These are phyloP conservation scores for Ambrosia artemisiifolia DNA, from an alignment of 129 eudicot genomes.

Conservation along the genomic window DNA sequence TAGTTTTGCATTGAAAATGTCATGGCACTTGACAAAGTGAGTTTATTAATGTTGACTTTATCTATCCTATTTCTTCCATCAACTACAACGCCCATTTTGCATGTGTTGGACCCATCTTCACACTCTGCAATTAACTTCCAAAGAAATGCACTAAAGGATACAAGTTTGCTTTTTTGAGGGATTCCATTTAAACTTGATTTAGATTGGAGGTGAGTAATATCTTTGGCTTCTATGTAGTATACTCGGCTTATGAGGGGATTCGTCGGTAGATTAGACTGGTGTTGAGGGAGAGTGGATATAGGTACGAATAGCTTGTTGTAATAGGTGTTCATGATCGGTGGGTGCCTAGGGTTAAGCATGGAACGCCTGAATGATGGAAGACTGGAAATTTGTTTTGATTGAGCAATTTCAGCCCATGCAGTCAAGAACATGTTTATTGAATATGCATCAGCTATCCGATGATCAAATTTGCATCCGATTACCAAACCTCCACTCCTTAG, in stretches of 20 bases:
- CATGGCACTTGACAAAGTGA: slow-evolving; percentile 24
- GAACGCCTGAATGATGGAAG: slow-evolving; percentile 56
- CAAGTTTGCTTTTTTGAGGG: slow-evolving; percentile 35
- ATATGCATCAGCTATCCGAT: slow-evolving; percentile 57
- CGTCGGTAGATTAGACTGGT: not conserved
- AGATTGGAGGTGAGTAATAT: slow-evolving; percentile 40
- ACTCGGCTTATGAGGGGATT: slow-evolving; percentile 43
- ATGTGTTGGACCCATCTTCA: slow-evolving; percentile 15
- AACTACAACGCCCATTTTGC: slow-evolving; percentile 55
- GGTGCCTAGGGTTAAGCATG: slow-evolving; percentile 51
- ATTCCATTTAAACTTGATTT: slow-evolving; percentile 24
- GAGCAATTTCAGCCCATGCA: slow-evolving; percentile 58
- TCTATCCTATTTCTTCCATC: slow-evolving; percentile 47
- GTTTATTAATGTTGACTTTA: slow-evolving; percentile 10
- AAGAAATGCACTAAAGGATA: slow-evolving; percentile 41
- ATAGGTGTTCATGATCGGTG: slow-evolving; percentile 23
- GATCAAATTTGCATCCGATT: slow-evolving; percentile 64
- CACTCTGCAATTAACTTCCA: slow-evolving; percentile 47
- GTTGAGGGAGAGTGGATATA: slow-evolving; percentile 36
- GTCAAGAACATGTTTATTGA: slow-evolving; percentile 50
- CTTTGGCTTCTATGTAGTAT: slow-evolving; percentile 33
- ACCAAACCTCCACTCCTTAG: slow-evolving; percentile 60
- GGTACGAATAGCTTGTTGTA: slow-evolving; percentile 39
- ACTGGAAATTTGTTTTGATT: slow-evolving; percentile 20
- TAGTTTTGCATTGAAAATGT: slow-evolving; percentile 34